Evolutionary conservation across 208 protist species (phyloP).

Genomic region (Leishmania braziliensis): DNA sequence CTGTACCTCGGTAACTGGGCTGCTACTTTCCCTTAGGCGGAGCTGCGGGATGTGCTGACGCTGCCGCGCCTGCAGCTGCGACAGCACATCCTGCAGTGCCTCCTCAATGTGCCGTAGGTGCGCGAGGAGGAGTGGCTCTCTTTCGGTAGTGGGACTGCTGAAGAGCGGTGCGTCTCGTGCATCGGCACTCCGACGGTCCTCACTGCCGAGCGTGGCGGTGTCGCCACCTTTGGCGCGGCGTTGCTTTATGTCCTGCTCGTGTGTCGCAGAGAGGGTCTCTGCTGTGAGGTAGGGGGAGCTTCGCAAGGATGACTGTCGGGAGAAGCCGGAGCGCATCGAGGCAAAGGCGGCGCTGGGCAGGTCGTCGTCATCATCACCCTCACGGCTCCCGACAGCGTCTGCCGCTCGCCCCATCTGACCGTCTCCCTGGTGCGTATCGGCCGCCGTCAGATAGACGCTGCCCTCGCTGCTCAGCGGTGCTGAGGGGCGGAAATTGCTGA

Average conservation of each 20-base stretch:
- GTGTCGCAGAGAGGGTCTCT: not conserved
- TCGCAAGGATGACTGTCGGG: conserved; percentile 9
- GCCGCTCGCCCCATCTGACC: not conserved
- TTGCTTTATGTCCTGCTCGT: not conserved
- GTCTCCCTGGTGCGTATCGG: not conserved
- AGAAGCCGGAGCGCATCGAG: conserved; percentile 18
- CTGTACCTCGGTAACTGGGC: not conserved
- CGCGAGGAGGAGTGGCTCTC: conserved; percentile 18
- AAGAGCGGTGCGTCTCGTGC: not conserved
- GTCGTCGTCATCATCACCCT: not conserved
- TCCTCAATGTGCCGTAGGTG: conserved; percentile 25
- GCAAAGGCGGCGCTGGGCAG: conserved; percentile 26
- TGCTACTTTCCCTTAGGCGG: no score
- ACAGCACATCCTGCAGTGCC: conserved; percentile 19
- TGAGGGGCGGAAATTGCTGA: not conserved
- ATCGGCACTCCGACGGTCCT: not conserved
- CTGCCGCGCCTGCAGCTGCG: conserved; percentile 12
- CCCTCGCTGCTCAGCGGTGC: conserved; percentile 12
- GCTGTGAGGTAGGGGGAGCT: not conserved
- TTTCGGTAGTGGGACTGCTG: conserved; percentile 15
- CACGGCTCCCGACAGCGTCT: not conserved
- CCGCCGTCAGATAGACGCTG: conserved; percentile 6
- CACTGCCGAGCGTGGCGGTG: not conserved
- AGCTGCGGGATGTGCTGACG: not conserved
- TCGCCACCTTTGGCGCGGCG: not conserved